Base-by-base conservation (phyloP, 2,329 filamentous ascomycete species). In the Botrytis byssoidea region DNA sequence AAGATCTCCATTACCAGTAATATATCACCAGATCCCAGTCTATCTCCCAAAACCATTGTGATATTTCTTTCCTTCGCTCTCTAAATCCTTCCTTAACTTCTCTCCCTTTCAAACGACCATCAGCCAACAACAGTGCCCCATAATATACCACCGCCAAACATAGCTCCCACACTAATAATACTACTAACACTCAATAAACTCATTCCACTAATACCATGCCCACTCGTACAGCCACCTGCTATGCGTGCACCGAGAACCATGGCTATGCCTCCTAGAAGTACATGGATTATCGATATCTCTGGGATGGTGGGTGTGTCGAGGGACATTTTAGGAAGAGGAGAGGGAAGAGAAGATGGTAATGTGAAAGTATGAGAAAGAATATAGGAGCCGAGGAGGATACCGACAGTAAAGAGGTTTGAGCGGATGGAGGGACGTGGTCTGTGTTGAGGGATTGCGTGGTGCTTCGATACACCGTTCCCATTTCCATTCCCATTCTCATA, bases 201-300 rank as follows among this genome's bases (percentile, higher is more conserved):
- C 78, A 92, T 85, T 0, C 91, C 91, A 74, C 88, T 91, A 75
- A 93, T 89, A 0, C 91, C 91, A 79, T 93, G 91, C 0, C 91
- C 90, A 8, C 88, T 90, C 0, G 90, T 91, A 76, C 91, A 93
- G 0, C 91, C 91, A 2, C 89, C 90, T 0, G 88, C 90, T 72
- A 92, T 79, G 67, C 90, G 85, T 1, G 89, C 85, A 1, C 91
- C 91, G 14, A 92, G 79, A 0, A 86, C 85, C 82, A 92, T 87
- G 22, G 86, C 74, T 5, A 86, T 82, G 0, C 90, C 91, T 2
- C 90, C 90, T 0, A 84, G 64, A 0, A 85, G 77, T 20, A 65
- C 70, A 35, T 29, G 64, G 0, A 32, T 32, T 20, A 60, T 68
- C 6, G 65, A 37, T 20, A 67, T 67, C 7, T 51, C 46, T 12